A percentile compares a stretch with the other conserved stretches of the same genome.
phyloP scores from a whole-genome alignment of 163 green algal genomes.

The Prototheca cutis region DNA sequence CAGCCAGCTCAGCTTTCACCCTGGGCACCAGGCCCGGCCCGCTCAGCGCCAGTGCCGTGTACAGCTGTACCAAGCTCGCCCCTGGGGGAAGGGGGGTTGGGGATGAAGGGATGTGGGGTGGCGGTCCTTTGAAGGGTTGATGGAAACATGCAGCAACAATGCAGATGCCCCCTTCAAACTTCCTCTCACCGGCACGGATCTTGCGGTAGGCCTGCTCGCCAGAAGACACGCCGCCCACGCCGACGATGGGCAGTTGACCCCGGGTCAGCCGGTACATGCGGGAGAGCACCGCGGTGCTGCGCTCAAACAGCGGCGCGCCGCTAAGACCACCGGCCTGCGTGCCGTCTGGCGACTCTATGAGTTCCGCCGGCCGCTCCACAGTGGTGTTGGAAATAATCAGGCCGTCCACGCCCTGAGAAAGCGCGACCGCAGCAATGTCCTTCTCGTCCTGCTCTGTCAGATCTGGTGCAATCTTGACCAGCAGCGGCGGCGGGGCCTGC shows the following conservation, averaged over 20 bases:
- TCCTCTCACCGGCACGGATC: too few species aligned
- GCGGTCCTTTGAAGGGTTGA: too few species aligned
- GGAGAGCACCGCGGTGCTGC: conserved; percentile 56
- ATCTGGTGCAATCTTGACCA: conserved; percentile 96
- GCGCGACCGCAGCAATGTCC: conserved; percentile 77
- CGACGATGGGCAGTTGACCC: conserved; percentile 81
- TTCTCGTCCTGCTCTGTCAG: conserved; percentile 65
- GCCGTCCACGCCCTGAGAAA: conserved; percentile 63
- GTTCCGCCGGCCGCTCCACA: conserved; percentile 62
- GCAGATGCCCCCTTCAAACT: too few species aligned
- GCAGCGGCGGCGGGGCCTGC: conserved; percentile 67
- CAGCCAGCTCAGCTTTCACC: conserved; percentile 81
- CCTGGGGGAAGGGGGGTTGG: too few species aligned
- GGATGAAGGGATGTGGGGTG: too few species aligned
- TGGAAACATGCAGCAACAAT: too few species aligned
- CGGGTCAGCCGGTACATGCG: conserved; percentile 63
- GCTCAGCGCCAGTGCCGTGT: conserved; percentile 83
- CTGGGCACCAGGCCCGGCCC: conserved; percentile 72
- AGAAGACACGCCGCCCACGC: conserved; percentile 77
- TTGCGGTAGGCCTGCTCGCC: conserved; percentile 90
- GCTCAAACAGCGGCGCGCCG: conserved; percentile 70
- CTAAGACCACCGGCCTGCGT: conserved; percentile 79
- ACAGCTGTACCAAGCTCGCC: conserved; percentile 91
- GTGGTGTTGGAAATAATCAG: conserved; percentile 95
- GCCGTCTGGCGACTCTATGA: conserved; percentile 45